Evolutionary conservation across 176 grass and related monocot genomes (phyloP).

Genomic region (Panicum miliaceum): DNA sequence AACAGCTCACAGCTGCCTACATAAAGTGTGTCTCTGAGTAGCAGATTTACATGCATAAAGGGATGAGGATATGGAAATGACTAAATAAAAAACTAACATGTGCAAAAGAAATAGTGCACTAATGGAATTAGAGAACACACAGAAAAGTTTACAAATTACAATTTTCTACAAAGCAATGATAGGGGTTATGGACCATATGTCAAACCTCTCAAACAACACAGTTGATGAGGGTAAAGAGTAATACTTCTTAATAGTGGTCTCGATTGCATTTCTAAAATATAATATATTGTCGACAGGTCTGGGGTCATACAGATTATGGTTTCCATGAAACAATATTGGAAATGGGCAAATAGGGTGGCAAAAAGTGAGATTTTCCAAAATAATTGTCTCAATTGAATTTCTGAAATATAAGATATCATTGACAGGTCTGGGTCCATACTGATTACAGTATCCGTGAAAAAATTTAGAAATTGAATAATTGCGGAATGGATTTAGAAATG

Average conservation of each 20-base stretch:
- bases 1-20: not conserved
- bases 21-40: conserved; percentile 23
- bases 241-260: not conserved
- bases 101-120: not conserved
- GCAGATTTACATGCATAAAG: not conserved
- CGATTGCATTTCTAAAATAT: conserved; percentile 1
- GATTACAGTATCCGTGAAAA: not conserved
- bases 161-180: conserved; percentile 7
- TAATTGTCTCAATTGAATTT: not conserved
- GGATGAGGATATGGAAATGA: not conserved
- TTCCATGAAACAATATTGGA: not conserved
- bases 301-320: not conserved
- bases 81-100: conserved; percentile 23
- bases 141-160: not conserved
- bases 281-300: not conserved
- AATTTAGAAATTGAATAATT: not conserved
- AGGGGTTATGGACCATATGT: not conserved
- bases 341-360: not conserved
- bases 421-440: not conserved
- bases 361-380: not conserved
- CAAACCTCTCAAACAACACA: conserved; percentile 7
- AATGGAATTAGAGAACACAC: not conserved
- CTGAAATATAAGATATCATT: not conserved
- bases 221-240: not conserved
- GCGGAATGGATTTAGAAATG: not conserved